A percentile compares a stretch with the other conserved stretches of the same genome.
These are phyloP conservation scores for Neostapfia colusana DNA, from an alignment of 176 grass and related monocot genomes.

Conservation along the genomic window DNA sequence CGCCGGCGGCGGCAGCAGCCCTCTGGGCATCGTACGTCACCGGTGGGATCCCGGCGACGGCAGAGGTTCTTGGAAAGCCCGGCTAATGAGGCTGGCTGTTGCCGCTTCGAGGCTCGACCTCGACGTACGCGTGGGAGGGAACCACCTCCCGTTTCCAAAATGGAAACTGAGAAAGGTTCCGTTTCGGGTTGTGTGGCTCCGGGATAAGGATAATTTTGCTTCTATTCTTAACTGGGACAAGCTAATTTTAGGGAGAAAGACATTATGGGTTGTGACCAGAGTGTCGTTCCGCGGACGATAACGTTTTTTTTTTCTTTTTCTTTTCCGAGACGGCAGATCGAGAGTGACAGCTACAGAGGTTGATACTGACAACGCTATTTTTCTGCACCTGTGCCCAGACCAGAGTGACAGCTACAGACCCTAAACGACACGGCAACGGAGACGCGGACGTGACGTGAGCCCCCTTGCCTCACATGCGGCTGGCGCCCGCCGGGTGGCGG, in stretches of 20 bases:
- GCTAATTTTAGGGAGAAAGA: constrained; percentile 51
- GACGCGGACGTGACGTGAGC: too few relatives aligned
- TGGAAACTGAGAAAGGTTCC: constrained; percentile 41
- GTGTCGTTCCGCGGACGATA: too few relatives aligned
- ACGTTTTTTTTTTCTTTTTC: too few relatives aligned
- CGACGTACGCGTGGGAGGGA: background rate
- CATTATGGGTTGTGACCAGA: too few relatives aligned
- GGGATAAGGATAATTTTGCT: constrained; percentile 35
- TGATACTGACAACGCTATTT: too few relatives aligned
- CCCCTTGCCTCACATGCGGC: too few relatives aligned
- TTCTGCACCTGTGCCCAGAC: too few relatives aligned
- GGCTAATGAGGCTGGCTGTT: constrained; percentile 2
- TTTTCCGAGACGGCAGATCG: too few relatives aligned
- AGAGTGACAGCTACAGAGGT: too few relatives aligned
- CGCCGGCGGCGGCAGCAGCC: constrained; percentile 35
- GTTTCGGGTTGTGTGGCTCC: constrained; percentile 42
- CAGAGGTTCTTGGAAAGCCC: background rate
- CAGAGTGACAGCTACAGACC: too few relatives aligned
- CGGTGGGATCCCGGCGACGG: constrained; percentile 20
- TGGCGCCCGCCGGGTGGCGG: background rate
- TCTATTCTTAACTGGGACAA: constrained; percentile 42
- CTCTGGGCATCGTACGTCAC: constrained; percentile 67
- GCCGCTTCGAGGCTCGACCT: background rate
- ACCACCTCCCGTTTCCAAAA: constrained; percentile 50
- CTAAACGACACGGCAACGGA: too few relatives aligned